Evolutionary conservation across 192 early-diverging fungal species (phyloP).

Genomic region (Coemansia sp.): DNA sequence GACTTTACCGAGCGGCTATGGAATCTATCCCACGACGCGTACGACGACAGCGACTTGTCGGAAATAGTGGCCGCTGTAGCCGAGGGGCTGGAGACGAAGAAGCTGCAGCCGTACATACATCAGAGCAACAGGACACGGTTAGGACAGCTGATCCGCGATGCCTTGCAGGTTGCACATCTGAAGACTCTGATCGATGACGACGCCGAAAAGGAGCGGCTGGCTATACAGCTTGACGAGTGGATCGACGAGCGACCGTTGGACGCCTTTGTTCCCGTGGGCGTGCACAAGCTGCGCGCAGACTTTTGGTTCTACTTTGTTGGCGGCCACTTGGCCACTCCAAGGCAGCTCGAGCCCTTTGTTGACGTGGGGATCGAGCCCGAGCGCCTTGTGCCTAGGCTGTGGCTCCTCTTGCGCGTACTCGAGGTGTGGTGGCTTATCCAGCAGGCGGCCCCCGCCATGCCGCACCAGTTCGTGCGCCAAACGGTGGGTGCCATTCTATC

Average conservation of each 20-base stretch:
- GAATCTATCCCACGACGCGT: conserved; percentile 35
- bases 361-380: conserved; percentile 23
- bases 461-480: conserved; percentile 36
- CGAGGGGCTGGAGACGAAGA: conserved; percentile 46
- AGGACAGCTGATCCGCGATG: conserved; percentile 32
- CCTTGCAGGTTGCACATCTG: conserved; percentile 32
- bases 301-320: conserved; percentile 44
- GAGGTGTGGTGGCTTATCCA: conserved; percentile 47
- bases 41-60: conserved; percentile 38
- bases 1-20: conserved; percentile 55
- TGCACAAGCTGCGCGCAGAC: conserved; percentile 47
- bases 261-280: conserved; percentile 43
- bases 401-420: conserved; percentile 35
- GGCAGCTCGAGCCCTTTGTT: conserved; percentile 37
- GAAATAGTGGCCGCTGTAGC: conserved; percentile 47
- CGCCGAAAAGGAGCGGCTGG: conserved; percentile 34
- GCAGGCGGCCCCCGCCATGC: conserved; percentile 42
- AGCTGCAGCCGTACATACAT: conserved; percentile 48
- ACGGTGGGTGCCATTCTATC: conserved; percentile 22
- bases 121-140: conserved; percentile 33
- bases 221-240: conserved; percentile 44
- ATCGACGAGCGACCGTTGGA: conserved; percentile 52
- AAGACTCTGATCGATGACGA: conserved; percentile 28
- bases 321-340: conserved; percentile 39
- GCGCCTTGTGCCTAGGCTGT: conserved; percentile 20